A percentile compares a stretch with the other conserved stretches of the same genome.
Evolutionary conservation across 768 basidiomycete genomes (phyloP).

Genomic region (Amyloporia xantha): DNA sequence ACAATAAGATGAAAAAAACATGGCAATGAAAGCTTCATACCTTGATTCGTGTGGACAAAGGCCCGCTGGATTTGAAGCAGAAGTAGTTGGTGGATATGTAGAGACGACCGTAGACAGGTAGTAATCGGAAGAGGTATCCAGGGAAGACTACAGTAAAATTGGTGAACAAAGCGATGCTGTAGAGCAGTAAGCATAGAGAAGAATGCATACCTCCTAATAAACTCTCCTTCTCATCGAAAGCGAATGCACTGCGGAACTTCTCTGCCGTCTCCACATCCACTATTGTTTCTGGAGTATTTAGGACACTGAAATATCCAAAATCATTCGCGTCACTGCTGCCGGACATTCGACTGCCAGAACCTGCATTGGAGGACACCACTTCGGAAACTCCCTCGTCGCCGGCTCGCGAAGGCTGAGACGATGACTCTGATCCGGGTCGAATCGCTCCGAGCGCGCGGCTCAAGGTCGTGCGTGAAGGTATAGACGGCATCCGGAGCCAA

Average conservation of each 20-base stretch:
- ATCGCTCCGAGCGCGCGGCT: slow-evolving; percentile 9
- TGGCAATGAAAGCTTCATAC: slow-evolving; percentile 36
- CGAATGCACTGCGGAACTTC: slow-evolving; percentile 79
- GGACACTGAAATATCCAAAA: slow-evolving; percentile 66
- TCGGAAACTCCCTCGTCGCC: slow-evolving; percentile 44
- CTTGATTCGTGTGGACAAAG: slow-evolving; percentile 72
- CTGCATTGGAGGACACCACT: slow-evolving; percentile 43
- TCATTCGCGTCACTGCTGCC: slow-evolving; percentile 41
- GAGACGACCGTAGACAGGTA: slow-evolving; percentile 85
- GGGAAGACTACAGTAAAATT: slow-evolving; percentile 61
- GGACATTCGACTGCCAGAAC: slow-evolving; percentile 16
- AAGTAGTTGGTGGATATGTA: slow-evolving; percentile 91
- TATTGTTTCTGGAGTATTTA: slow-evolving; percentile 63
- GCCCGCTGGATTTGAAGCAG: slow-evolving; percentile 89
- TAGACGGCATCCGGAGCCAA: slow-evolving; percentile 44
- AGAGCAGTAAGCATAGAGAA: background rate
- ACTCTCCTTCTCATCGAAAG: slow-evolving; percentile 82
- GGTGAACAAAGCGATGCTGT: background rate
- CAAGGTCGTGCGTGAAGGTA: slow-evolving; percentile 19
- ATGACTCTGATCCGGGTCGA: slow-evolving; percentile 12
- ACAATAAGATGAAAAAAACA: background rate
- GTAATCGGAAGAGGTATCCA: slow-evolving; percentile 80
- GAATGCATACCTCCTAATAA: slow-evolving; percentile 76
- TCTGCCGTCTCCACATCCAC: slow-evolving; percentile 59
- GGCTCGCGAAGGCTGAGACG: slow-evolving; percentile 19